Conservation (phyloP, 495 filamentous ascomycete genomes). For the Aspergillus ostianus region DNA sequence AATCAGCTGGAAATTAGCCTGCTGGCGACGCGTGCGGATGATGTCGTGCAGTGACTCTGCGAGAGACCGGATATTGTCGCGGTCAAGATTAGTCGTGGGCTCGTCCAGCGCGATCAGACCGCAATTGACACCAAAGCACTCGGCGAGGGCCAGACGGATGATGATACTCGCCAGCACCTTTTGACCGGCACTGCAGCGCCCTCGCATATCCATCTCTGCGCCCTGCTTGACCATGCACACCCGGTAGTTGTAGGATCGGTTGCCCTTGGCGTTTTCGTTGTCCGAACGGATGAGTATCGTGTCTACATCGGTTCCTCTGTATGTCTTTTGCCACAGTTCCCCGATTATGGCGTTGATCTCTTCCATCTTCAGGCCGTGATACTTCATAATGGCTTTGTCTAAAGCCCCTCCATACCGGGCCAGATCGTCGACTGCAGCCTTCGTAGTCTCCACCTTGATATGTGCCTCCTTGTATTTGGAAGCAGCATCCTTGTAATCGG, state of each 20-base stretch:
- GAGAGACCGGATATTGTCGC: slow-evolving; percentile 87
- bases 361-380: slow-evolving; percentile 94
- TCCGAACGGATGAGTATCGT: slow-evolving; percentile 93
- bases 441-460: slow-evolving; percentile 89
- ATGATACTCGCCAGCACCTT: slow-evolving; percentile 97
- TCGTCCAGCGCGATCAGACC: slow-evolving; percentile 97
- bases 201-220: slow-evolving; percentile 99
- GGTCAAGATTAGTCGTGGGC: slow-evolving; percentile 95
- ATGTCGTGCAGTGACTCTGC: slow-evolving; percentile 83
- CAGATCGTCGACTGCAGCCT: slow-evolving; percentile 87
- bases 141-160: slow-evolving; percentile 92
- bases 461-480: slow-evolving; percentile 80
- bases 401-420: slow-evolving; percentile 75
- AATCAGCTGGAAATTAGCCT: slow-evolving; percentile 96
- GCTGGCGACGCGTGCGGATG: slow-evolving; percentile 76
- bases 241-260: slow-evolving; percentile 92
- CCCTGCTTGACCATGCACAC: slow-evolving; percentile 98
- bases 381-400: slow-evolving; percentile 95
- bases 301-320: slow-evolving; percentile 97
- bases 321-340: slow-evolving; percentile 94
- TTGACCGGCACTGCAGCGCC: slow-evolving; percentile 93
- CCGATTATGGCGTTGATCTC: slow-evolving; percentile 94
- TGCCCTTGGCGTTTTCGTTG: slow-evolving; percentile 70
- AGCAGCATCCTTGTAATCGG: slow-evolving; percentile 83
- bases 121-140: slow-evolving; percentile 96